Evolutionary conservation across 2,329 filamentous ascomycete species (phyloP), one percentile per base, ranked within the genome.

Genomic region (Claviceps spartinae): DNA sequence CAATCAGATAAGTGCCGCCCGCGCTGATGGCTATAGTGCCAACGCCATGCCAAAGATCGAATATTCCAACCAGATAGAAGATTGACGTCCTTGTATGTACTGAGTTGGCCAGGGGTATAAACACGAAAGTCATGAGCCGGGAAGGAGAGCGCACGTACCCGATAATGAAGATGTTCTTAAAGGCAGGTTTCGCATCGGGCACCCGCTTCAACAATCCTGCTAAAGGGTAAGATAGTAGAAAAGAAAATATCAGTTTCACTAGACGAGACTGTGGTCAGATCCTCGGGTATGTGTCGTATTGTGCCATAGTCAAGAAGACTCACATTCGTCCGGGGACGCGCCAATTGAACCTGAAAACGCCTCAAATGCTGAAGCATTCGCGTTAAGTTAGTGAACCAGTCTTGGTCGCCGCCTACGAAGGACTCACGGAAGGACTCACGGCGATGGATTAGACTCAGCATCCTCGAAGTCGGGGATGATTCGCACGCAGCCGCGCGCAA

Each of bases 211-310:
- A 76, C 26, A 95, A 67, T 24, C 78, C 93, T 47, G 93, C 88
- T 51, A 98, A 77, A 2, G 93, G 93, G 64, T 95, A 98, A 11
- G 93, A 97, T 41, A 95, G 69, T 47, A 98, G 75, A 67, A 97
- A 95, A 6, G 87, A 88, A 65, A 83, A 83, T 61, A 96, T 85
- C 60, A 97, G 85, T 68, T 98, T 98, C 60, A 98, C 90, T 96
- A 60, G 53, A 34, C 14, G 11, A 24, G 9, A 47, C n/a, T 9
- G 9, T 5, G 16, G 24, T 45, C 44, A 50, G 53, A 44, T 34
- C 34, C 40, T 20, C 43, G 37, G 26, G 34, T 22, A 18, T 30
- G 36, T 18, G 36, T 18, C 18, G 16, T 13, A 38, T 26, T 45
- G 16, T 37, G n/a, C 14, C 41, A 43, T 40, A 40, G 18, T 16